Percentiles rank a stretch among this genome's conserved stretches.
These are phyloP conservation scores for Irpex sp. DNA, from an alignment of 1,284 basidiomycete species.

Conservation along the genomic window DNA sequence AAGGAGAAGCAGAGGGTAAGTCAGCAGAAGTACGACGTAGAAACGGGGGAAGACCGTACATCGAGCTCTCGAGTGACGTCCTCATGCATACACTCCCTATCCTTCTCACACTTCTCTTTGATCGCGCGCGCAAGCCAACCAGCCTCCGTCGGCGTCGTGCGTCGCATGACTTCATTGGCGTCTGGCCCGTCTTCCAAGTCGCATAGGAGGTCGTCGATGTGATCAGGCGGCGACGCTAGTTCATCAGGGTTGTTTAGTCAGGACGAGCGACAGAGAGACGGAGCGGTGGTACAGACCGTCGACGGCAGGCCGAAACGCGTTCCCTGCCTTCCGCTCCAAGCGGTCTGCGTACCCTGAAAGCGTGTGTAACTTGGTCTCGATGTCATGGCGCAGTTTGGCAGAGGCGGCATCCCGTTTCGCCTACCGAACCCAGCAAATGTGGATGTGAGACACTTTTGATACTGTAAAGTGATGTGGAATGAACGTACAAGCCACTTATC, in stretches of 20 bases:
- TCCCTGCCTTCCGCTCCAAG: conserved; percentile 47
- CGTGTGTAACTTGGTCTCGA: conserved; percentile 45
- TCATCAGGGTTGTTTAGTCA: neutral
- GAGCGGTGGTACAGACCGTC: too few relatives aligned
- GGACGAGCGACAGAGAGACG: too few relatives aligned
- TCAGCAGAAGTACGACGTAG: neutral
- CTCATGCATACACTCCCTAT: conserved; percentile 44
- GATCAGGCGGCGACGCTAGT: conserved; percentile 46
- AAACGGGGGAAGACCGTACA: conserved; percentile 32
- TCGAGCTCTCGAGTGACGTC: conserved; percentile 68
- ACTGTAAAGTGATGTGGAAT: neutral
- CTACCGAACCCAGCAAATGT: conserved; percentile 25
- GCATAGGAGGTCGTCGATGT: conserved; percentile 62
- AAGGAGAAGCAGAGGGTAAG: neutral
- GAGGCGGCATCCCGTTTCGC: conserved; percentile 48
- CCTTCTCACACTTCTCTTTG: conserved; percentile 42
- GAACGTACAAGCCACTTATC: conserved; percentile 67
- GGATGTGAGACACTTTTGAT: too few relatives aligned
- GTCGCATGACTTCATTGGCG: conserved; percentile 30
- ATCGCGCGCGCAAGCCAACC: conserved; percentile 62
- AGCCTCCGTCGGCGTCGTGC: conserved; percentile 42
- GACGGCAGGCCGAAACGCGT: conserved; percentile 31
- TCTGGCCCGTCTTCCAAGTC: conserved; percentile 52
- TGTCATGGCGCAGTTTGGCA: conserved; percentile 44
- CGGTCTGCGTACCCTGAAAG: conserved; percentile 51